phyloP scores from a whole-genome alignment of 2,329 filamentous ascomycete species.

The Bipolaris sorokiniana region DNA sequence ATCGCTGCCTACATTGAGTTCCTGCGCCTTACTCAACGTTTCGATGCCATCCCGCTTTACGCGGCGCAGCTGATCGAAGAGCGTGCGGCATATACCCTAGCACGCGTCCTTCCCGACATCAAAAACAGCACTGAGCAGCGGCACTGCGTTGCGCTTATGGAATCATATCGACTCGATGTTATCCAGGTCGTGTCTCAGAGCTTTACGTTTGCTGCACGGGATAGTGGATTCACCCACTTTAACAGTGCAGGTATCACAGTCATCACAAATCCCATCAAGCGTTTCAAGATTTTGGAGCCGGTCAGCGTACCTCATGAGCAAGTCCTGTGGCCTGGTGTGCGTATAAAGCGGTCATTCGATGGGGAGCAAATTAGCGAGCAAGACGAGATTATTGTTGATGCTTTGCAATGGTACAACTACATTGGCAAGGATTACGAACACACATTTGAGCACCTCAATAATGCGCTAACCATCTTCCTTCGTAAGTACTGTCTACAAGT shows the following conservation, averaged over 20 bases:
- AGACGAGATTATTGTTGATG: slow-evolving; percentile 76
- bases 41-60: slow-evolving; percentile 80
- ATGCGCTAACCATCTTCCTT: slow-evolving; percentile 83
- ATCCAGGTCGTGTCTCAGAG: slow-evolving; percentile 76
- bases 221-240: slow-evolving; percentile 38
- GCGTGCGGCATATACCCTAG: slow-evolving; percentile 73
- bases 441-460: slow-evolving; percentile 70
- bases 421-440: slow-evolving; percentile 66
- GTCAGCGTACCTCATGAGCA: slow-evolving; percentile 44
- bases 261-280: slow-evolving; percentile 37
- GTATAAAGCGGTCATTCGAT: slow-evolving; percentile 74
- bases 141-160: slow-evolving; percentile 75
- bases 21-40: slow-evolving; percentile 71
- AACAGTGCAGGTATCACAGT: slow-evolving; percentile 21
- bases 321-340: slow-evolving; percentile 61
- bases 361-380: slow-evolving; percentile 59
- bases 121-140: slow-evolving; percentile 68
- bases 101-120: slow-evolving; percentile 77
- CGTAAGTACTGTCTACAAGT: slow-evolving; percentile 63
- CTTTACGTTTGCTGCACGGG: slow-evolving; percentile 52
- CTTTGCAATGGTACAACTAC: slow-evolving; percentile 83
- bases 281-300: slow-evolving; percentile 59
- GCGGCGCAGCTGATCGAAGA: slow-evolving; percentile 75
- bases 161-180: slow-evolving; percentile 74
- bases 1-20: slow-evolving; percentile 83